Conservation (phyloP, 345 rosid species). For the Geranium rotundifolium region DNA sequence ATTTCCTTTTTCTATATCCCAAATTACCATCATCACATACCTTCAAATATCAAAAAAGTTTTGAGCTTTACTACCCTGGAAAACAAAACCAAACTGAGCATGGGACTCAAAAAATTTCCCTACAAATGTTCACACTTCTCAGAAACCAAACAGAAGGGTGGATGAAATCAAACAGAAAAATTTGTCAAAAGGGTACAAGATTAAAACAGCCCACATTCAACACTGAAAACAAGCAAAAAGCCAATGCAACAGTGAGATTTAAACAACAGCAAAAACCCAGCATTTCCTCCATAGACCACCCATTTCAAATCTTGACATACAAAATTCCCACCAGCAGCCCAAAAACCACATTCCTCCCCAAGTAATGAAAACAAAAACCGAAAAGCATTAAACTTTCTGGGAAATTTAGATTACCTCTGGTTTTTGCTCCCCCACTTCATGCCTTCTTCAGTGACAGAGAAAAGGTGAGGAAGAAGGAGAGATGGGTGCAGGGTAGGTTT, state of each 20-base stretch:
- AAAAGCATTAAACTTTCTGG: not conserved
- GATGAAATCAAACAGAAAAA: not conserved
- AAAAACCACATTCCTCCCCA: not conserved
- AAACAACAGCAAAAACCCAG: not conserved
- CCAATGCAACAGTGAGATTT: not conserved
- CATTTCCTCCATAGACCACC: not conserved
- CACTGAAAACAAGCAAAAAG: not conserved
- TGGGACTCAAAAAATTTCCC: not conserved
- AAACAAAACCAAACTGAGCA: not conserved
- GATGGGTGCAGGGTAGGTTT: not conserved
- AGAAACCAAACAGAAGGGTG: not conserved
- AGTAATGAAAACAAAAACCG: not conserved
- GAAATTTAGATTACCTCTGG: not conserved
- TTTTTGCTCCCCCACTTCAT: not conserved
- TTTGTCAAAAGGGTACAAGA: not conserved
- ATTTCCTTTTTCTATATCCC: no score
- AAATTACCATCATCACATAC: not conserved
- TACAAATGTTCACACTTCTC: not conserved
- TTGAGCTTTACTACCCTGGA: not conserved
- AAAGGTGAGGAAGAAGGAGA: not conserved
- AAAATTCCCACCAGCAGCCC: not conserved
- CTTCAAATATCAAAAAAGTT: not conserved
- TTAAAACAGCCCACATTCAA: not conserved
- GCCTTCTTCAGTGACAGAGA: not conserved
- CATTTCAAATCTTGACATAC: not conserved